Evolutionary conservation across 139 green algal species (phyloP), one percentile per base, ranked within the genome.

Genomic region (Pleodorina starrii): DNA sequence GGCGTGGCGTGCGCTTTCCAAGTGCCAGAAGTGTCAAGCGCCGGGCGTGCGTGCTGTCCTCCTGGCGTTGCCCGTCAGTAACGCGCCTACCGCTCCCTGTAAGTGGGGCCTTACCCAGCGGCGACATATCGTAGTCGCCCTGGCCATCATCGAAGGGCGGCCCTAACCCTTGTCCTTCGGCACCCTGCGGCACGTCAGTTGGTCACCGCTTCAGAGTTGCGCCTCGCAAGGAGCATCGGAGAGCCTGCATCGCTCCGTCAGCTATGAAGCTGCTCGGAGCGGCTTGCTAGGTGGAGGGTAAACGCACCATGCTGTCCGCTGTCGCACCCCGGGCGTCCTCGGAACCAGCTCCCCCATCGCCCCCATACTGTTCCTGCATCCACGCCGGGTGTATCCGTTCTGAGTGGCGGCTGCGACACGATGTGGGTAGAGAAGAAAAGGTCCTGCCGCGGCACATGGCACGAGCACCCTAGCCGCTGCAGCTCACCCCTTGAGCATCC

Each of bases 291-390:
- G n/a, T n/a, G n/a, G n/a, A n/a, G n/a, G n/a, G n/a, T n/a, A n/a
- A 3, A 87, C 80, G 23, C 43, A 87, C 80, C 80, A 46, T 57
- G 60, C 60, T 78, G 5, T 87, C 80, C 19, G 60, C 60, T 66
- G 80, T 77, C 80, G 51, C 80, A 17, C 40, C 60, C 51, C 80
- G 10, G 12, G 38, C 60, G 25, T 77, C 42, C 17, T 32, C 60
- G 1, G n/a, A 69, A 2, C 17, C 54, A 2, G 32, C 77, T 40
- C 23, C 51, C 23, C 54, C 77, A 32, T 85, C 51, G 32, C 35
- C 25, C 29, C 42, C 80, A 87, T 78, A 59, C 11, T 66, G 60
- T 25, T 63, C 80, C 42, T 87, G 54, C 42, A 42, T 29, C 16
- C 42, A 29, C n/a, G 19, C 17, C 35, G 46, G 35, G n/a, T 25